phyloP scores from a whole-genome alignment of 129 eudicot genomes.

The Helianthus tuberosus region DNA sequence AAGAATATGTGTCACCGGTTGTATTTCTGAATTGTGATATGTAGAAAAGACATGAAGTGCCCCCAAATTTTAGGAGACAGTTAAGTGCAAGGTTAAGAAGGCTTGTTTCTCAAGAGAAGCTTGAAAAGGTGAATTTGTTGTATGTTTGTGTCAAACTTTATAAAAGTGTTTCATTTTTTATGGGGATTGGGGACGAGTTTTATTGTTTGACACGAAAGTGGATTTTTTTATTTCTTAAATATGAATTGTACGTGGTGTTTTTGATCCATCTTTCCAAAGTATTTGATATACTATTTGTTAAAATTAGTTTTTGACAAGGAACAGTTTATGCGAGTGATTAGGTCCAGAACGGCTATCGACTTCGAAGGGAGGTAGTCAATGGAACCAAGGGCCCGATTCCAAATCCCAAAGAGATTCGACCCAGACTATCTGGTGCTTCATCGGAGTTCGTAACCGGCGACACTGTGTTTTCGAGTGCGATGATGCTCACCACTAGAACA shows the following conservation, averaged over 20 bases:
- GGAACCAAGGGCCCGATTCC: conserved; percentile 44
- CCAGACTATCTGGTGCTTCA: conserved; percentile 36
- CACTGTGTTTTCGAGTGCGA: too few relatives aligned
- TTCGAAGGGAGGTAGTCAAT: conserved; percentile 36
- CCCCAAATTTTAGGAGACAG: too few relatives aligned
- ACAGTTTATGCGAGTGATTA: conserved; percentile 24
- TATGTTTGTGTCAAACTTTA: conserved; percentile 2
- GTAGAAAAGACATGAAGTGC: too few relatives aligned
- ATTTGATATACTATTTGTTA: too few relatives aligned
- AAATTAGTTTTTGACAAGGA: conserved; percentile 7
- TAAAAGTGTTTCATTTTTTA: too few relatives aligned
- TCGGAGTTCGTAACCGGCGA: too few relatives aligned
- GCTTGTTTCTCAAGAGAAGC: too few relatives aligned
- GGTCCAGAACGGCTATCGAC: conserved; percentile 66
- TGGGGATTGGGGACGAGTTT: background rate
- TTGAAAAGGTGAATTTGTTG: conserved; percentile 68
- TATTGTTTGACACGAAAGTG: background rate
- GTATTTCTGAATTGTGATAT: too few relatives aligned
- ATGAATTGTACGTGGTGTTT: background rate
- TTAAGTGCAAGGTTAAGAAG: too few relatives aligned
- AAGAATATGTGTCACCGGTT: too few relatives aligned
- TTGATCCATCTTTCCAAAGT: background rate
- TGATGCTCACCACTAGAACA: too few relatives aligned
- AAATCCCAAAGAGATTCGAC: conserved; percentile 43
- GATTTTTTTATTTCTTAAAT: background rate